phyloP scores from a whole-genome alignment of 768 basidiomycete species.

The Boletus bicolor region DNA sequence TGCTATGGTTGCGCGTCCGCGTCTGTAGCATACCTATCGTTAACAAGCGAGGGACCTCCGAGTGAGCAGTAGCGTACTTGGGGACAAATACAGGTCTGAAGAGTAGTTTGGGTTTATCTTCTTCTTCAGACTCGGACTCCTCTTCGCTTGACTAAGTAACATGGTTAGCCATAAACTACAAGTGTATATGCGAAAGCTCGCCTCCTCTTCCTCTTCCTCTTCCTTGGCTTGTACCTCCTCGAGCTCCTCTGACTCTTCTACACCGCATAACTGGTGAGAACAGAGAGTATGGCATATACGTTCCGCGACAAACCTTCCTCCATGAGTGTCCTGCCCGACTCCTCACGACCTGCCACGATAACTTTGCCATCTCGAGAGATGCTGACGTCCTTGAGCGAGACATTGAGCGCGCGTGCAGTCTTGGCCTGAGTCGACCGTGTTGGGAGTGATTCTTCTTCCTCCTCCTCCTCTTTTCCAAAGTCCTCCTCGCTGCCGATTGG shows the following conservation, averaged over 20 bases:
- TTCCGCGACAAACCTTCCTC: slow-evolving; percentile 45
- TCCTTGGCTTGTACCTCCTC: slow-evolving; percentile 46
- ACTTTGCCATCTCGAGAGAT: slow-evolving; percentile 80
- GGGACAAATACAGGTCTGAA: slow-evolving; percentile 94
- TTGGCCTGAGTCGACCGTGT: slow-evolving; percentile 35
- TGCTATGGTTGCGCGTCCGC: slow-evolving; percentile 67
- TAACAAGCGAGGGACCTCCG: neutral
- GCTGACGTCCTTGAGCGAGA: slow-evolving; percentile 74
- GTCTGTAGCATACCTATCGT: slow-evolving; percentile 41
- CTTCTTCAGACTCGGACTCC: slow-evolving; percentile 72
- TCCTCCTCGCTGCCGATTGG: slow-evolving; percentile 58
- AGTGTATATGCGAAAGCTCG: slow-evolving; percentile 25
- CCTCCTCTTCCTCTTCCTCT: slow-evolving; percentile 36
- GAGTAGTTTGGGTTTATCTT: slow-evolving; percentile 66
- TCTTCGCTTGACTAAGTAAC: slow-evolving; percentile 78
- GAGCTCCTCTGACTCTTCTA: slow-evolving; percentile 33
- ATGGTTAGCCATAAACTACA: slow-evolving; percentile 15
- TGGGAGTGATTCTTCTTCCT: slow-evolving; percentile 44
- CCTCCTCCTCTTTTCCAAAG: slow-evolving; percentile 44
- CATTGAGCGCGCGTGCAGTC: slow-evolving; percentile 57
- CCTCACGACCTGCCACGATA: slow-evolving; percentile 72
- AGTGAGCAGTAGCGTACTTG: slow-evolving; percentile 56
- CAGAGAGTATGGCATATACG: slow-evolving; percentile 9
- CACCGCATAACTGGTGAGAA: slow-evolving; percentile 2
- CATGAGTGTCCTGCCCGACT: slow-evolving; percentile 68